Evolutionary conservation across 441 rosid species (phyloP).

Genomic region (Manihot esculenta): DNA sequence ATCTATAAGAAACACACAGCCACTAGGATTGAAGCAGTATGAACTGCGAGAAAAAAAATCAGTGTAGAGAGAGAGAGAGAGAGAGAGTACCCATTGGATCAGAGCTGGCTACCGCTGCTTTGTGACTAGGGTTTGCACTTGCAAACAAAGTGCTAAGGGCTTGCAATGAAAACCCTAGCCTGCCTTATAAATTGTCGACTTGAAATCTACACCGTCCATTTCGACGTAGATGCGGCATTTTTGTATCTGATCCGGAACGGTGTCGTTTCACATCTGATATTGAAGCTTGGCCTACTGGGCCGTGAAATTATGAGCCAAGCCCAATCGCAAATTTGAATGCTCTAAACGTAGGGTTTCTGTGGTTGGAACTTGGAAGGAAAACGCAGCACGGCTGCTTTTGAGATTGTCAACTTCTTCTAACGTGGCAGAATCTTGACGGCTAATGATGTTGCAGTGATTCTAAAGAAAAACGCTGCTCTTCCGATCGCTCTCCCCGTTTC

Average conservation of each 20-base stretch:
- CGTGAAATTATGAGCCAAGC: neutral
- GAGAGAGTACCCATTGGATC: conserved; percentile 38
- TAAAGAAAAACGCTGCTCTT: neutral
- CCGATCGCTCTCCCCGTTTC: neutral
- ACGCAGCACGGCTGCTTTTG: neutral
- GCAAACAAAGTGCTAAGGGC: neutral
- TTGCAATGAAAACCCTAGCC: neutral
- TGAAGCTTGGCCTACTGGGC: too few species aligned
- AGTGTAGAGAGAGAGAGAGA: neutral
- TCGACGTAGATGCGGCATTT: neutral
- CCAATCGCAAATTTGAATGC: neutral
- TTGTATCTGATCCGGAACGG: too few species aligned
- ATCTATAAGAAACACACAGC: neutral
- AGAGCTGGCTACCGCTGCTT: conserved; percentile 12
- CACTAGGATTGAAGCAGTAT: neutral
- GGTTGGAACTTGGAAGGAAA: neutral
- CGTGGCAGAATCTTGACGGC: neutral
- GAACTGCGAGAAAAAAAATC: neutral
- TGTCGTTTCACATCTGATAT: too few species aligned
- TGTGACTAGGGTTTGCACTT: conserved; percentile 16
- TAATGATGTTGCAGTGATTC: neutral
- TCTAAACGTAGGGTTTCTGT: neutral
- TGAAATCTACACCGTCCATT: conserved; percentile 29
- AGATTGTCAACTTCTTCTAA: neutral
- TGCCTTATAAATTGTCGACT: conserved; percentile 11